Base-by-base conservation (phyloP, 169 alveolate species). In the Cryptosporidium sp. region DNA sequence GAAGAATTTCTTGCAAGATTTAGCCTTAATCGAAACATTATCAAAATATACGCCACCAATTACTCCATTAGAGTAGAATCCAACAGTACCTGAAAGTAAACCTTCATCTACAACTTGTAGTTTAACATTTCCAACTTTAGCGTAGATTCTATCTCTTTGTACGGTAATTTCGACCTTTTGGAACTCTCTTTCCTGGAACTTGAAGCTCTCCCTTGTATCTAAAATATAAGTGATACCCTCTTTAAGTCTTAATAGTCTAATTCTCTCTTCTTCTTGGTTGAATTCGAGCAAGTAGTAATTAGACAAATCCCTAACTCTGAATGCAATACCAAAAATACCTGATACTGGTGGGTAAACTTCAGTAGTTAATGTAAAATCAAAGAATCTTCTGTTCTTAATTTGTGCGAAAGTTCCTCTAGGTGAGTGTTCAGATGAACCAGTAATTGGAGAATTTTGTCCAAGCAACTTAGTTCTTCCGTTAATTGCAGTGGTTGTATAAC, bases 281-380 rank as follows among this genome's bases (percentile, higher is more conserved):
- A 96, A 73, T 61, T 74, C 93, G 55, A 96, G 94, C 85, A 96
- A 91, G 85, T 93, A 96, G 84, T 92, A 93, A 91, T 95, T 96
- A 55, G 94, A 94, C 26, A 91, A 91, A 62, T 95, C 98, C 67
- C 95, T 93, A 52, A 94, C 96, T 73, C 97, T 84, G 84, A 96
- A 96, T 45, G 94, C 96, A 10, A 96, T 71, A 16, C 98, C 98
- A 21, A 93, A 71, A 48, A 95, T 91, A 8, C 98, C 98, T 26
- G 93, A 69, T 50, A 70, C 85, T 26, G 84, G 85, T 23, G 93
- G 93, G 26, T 91, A 91, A 33, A 95, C 85, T 68, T 95, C 95
- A 16, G 94, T 91, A 9, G 59, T 89, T 50, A 95, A 70, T 48
- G 75, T 92, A 68, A 92, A 94, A 91, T 96, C 97, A 71, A 91